Base-by-base conservation (phyloP, 768 basidiomycete species). In the Suillus sp. region DNA sequence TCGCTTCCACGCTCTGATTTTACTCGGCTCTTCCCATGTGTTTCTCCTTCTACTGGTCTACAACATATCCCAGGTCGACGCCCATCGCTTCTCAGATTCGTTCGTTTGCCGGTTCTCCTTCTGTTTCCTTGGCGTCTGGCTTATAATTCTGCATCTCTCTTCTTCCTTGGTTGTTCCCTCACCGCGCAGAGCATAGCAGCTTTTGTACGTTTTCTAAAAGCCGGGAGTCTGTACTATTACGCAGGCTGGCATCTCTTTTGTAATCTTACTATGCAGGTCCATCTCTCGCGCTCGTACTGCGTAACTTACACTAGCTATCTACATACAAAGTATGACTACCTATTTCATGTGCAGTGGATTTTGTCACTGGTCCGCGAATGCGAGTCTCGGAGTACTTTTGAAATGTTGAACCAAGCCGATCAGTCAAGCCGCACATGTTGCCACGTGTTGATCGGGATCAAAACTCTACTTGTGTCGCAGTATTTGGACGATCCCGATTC, bases 1-100 rank as follows among this genome's bases (percentile, higher is more conserved):
- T 59, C 43, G 10, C 51, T 62, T 61, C 62, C 57, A 43, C 51
- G 35, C 65, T 40, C 62, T 64, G 48, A 62, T 67, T 64, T 58
- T 65, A 45, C 50, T 62, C n/a, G 61, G 34, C 63, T 54, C 62
- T 67, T 70, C 18, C n/a, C 13, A 16, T 61, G 38, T 40, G 37
- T 40, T 57, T 45, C 42, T 62, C 58, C 58, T 38, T 62, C 40
- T 43, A 18, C 61, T 37, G 73, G 63, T 71, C 74, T 75, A 63
- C 69, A 71, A 74, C 74, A 74, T 74, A 74, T 74, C 74, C 64
- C 59, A 72, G 74, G 73, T 68, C 74, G 72, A 62, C 62, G 50
- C 57, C 40, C 18, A 42, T 50, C 8, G 60, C 32, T 51, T 40
- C 48, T 45, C 62, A 40, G 34, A 51, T 45, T 60, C 59, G 32